Conservation (phyloP, 352 stramenopile genomes). For the Pythium apleroticum region DNA sequence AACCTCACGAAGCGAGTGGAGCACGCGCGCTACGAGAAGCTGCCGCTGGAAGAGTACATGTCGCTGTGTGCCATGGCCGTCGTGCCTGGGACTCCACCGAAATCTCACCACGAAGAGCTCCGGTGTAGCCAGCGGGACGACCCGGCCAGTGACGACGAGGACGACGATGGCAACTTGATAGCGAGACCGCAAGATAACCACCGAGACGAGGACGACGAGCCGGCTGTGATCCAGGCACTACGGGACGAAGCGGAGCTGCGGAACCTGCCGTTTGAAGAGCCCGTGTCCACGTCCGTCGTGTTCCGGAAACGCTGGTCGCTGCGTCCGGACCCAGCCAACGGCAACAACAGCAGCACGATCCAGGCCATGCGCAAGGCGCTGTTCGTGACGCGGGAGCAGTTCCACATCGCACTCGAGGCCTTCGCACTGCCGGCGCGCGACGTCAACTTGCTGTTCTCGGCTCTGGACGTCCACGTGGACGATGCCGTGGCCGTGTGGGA, state of each 20-base stretch:
- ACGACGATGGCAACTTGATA: conserved; percentile 8
- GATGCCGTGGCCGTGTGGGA: conserved; percentile 53
- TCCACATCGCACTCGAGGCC: conserved; percentile 56
- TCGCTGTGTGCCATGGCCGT: conserved; percentile 48
- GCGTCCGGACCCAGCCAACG: conserved; percentile 19
- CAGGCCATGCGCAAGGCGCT: conserved; percentile 34
- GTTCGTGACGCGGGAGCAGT: conserved; percentile 52
- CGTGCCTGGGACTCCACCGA: conserved; percentile 8
- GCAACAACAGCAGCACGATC: conserved; percentile 31
- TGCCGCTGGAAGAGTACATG: conserved; percentile 63
- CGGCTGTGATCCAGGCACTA: conserved; percentile 12
- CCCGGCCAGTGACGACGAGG: neutral
- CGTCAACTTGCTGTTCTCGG: conserved; percentile 64
- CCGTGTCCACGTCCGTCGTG: conserved; percentile 9
- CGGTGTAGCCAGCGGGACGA: neutral
- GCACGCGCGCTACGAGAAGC: conserved; percentile 44
- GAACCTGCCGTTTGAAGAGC: conserved; percentile 21
- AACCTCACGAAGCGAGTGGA: conserved; percentile 46
- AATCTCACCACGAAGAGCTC: conserved; percentile 11
- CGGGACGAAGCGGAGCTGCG: conserved; percentile 22
- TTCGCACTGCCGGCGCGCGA: conserved; percentile 45
- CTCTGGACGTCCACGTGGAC: conserved; percentile 51
- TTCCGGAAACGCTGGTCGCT: conserved; percentile 21
- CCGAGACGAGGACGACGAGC: conserved; percentile 7
- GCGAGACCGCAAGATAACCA: conserved; percentile 5